Evolutionary conservation across 1,284 basidiomycete species (phyloP).

Genomic region (Stygiomarasmius scandens): DNA sequence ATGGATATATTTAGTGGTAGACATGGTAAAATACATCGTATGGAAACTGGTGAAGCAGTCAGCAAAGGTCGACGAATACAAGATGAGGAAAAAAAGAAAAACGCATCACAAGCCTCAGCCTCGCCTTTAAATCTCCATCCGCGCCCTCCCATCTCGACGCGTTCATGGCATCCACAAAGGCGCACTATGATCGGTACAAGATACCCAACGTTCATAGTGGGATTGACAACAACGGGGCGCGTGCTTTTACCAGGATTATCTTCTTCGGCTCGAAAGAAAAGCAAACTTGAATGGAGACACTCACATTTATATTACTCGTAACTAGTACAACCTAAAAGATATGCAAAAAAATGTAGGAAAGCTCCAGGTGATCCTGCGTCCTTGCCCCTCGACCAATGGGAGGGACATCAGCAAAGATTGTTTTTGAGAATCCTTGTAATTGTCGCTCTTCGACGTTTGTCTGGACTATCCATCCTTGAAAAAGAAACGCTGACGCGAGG

Average conservation of each 20-base stretch:
- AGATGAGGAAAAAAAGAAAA: conserved; percentile 1
- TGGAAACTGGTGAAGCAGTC: background rate
- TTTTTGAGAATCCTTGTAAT: conserved; percentile 78
- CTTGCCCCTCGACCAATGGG: conserved; percentile 84
- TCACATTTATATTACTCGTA: conserved; percentile 22
- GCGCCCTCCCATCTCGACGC: conserved; percentile 51
- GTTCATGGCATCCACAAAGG: background rate
- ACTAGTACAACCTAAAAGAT: conserved; percentile 7
- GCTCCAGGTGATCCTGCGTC: conserved; percentile 89
- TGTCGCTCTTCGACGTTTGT: conserved; percentile 81
- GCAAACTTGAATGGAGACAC: conserved; percentile 31
- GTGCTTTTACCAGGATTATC: conserved; percentile 88
- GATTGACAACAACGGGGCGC: conserved; percentile 53
- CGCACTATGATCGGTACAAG: conserved; percentile 15
- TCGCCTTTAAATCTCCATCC: conserved; percentile 83
- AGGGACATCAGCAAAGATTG: conserved; percentile 87
- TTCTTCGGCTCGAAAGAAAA: conserved; percentile 52
- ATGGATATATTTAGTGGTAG: too few relatives aligned
- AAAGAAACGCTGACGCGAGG: conserved; percentile 32
- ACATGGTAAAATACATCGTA: too few relatives aligned
- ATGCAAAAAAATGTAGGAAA: conserved; percentile 53
- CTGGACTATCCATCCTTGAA: conserved; percentile 77
- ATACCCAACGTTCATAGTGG: conserved; percentile 20
- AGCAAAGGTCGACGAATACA: background rate
- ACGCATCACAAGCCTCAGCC: conserved; percentile 63